A percentile compares a stretch with the other conserved stretches of the same genome.
Evolutionary conservation across 257 asterid genomes (phyloP).

Genomic region (Solanum lycopersicoides): DNA sequence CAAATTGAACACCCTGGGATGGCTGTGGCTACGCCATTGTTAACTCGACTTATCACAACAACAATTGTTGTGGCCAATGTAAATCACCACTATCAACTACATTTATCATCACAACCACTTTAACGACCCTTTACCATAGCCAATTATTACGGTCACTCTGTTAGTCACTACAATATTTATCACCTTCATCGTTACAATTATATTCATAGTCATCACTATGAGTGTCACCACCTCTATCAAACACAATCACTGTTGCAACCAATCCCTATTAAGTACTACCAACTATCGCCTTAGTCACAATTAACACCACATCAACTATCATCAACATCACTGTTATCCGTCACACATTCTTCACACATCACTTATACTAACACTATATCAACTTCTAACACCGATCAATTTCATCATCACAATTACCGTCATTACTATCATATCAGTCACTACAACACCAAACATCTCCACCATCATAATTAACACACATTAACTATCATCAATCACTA

Average conservation of each 20-base stretch:
- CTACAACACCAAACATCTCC: not conserved
- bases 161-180: not conserved
- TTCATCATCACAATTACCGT: rapidly evolving
- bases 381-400: not conserved
- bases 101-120: not conserved
- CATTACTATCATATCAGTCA: not conserved
- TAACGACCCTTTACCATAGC: too few species aligned
- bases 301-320: not conserved
- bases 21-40: too few species aligned
- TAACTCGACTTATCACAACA: not conserved
- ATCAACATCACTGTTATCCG: too few species aligned
- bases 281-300: not conserved
- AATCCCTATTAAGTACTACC: not conserved
- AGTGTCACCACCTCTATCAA: not conserved
- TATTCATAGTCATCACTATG: not conserved
- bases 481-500: not conserved
- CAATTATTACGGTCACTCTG: not conserved
- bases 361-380: too few species aligned
- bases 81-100: not conserved
- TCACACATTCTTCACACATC: not conserved
- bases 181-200: not conserved
- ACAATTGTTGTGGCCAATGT: not conserved
- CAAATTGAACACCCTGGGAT: not conserved
- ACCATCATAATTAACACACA: not conserved
- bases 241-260: not conserved